Percentiles rank a stretch among this genome's conserved stretches.
These are phyloP conservation scores for Acrocalymma vagum DNA, from an alignment of 2,329 filamentous ascomycete genomes.

Conservation along the genomic window DNA sequence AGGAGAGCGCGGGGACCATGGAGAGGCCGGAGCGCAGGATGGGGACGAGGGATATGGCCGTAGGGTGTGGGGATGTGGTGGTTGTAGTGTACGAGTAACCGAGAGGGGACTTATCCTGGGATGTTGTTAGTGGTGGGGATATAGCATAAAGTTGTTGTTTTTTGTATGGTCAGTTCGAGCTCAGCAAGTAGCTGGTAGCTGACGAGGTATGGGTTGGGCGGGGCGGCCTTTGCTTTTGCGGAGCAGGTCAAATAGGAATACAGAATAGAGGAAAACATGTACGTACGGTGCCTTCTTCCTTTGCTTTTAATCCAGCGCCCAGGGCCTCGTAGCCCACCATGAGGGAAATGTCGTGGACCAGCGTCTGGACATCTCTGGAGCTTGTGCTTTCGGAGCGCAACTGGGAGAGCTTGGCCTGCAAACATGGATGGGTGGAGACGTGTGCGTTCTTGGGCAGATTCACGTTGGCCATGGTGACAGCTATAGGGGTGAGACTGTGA, in stretches of 20 bases:
- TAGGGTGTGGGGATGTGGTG: constrained; percentile 68
- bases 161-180: too few species aligned
- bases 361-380: constrained; percentile 77
- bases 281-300: constrained; percentile 71
- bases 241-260: constrained; percentile 2
- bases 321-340: constrained; percentile 87
- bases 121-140: constrained; percentile 5
- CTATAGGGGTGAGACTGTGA: constrained; percentile 5
- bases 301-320: constrained; percentile 65
- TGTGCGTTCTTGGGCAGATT: constrained; percentile 67
- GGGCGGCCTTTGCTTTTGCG: constrained; percentile 4
- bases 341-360: constrained; percentile 86
- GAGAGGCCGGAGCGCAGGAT: constrained; percentile 91
- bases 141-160: constrained; percentile 15
- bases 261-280: constrained; percentile 8
- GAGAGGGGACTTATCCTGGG: constrained; percentile 78
- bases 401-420: constrained; percentile 88
- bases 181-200: constrained; percentile 1
- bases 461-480: constrained; percentile 35
- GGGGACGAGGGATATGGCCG: constrained; percentile 81
- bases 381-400: constrained; percentile 77
- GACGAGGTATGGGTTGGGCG: not conserved
- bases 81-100: constrained; percentile 77
- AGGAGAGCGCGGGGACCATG: constrained; percentile 89
- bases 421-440: constrained; percentile 85